phyloP scores from a whole-genome alignment of 768 basidiomycete genomes.

The Phanerochaete carnosa region DNA sequence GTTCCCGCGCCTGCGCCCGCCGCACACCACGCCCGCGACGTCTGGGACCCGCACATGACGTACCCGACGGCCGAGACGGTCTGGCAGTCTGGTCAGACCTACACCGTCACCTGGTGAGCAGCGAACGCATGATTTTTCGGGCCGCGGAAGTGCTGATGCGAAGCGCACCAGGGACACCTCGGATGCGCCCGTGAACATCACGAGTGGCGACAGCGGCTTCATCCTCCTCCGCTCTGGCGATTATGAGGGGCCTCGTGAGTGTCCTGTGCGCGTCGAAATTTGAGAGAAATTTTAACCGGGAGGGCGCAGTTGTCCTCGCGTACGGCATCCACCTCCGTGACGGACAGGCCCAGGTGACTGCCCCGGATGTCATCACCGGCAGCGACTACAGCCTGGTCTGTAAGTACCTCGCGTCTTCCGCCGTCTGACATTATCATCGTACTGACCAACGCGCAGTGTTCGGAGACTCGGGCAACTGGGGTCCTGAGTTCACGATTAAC shows the following conservation, averaged over 20 bases:
- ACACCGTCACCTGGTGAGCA: constrained; percentile 22
- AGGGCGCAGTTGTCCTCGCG: constrained; percentile 18
- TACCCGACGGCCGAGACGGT: constrained; percentile 18
- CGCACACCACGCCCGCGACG: constrained; percentile 6
- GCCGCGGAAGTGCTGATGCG: neutral
- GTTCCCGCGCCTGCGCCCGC: no score
- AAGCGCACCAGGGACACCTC: constrained; percentile 25
- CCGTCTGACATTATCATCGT: neutral
- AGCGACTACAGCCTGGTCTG: constrained; percentile 35
- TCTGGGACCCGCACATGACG: constrained; percentile 14
- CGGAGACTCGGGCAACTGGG: constrained; percentile 45
- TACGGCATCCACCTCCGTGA: constrained; percentile 31
- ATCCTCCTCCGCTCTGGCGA: constrained; percentile 16
- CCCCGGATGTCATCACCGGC: constrained; percentile 32
- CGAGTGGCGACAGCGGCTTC: constrained; percentile 26
- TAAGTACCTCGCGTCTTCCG: constrained; percentile 25
- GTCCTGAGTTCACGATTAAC: constrained; percentile 35
- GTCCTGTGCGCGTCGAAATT: neutral
- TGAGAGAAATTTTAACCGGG: neutral
- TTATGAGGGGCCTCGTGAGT: constrained; percentile 23
- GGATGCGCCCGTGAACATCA: constrained; percentile 35
- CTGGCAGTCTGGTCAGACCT: constrained; percentile 16
- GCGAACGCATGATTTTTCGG: neutral
- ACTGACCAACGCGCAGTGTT: constrained; percentile 30
- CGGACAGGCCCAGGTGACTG: constrained; percentile 33